Conservation (phyloP, 176 grass and related monocot genomes). For the Thinopyrum elongatum region DNA sequence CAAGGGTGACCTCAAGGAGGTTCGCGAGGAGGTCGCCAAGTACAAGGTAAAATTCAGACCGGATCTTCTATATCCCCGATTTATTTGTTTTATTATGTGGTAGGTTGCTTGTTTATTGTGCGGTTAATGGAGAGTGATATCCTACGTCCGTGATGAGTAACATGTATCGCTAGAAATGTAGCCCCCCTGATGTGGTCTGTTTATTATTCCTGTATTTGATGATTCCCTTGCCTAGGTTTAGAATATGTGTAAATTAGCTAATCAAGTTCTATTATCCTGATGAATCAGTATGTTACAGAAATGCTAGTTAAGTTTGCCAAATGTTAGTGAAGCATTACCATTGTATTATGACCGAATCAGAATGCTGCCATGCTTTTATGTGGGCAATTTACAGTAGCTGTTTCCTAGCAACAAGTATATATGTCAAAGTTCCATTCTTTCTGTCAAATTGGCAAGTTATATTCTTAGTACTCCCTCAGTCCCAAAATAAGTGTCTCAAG, state of each 20-base stretch:
- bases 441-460: background rate
- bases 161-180: background rate
- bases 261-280: background rate
- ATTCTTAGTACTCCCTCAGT: no score
- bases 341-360: background rate
- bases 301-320: no score
- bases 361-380: background rate
- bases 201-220: background rate
- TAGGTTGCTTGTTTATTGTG: background rate
- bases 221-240: background rate
- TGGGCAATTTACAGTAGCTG: background rate
- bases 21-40: slow-evolving; percentile 76
- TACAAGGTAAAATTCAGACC: slow-evolving; percentile 46
- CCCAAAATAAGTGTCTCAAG: no score
- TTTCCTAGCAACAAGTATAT: background rate
- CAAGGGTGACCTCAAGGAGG: slow-evolving; percentile 90
- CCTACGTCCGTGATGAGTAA: background rate
- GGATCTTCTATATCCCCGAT: background rate
- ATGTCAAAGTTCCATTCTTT: background rate
- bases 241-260: background rate
- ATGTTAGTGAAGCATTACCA: background rate
- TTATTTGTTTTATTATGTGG: background rate
- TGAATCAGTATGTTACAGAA: background rate
- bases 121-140: background rate
- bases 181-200: background rate